These are phyloP conservation scores for Alternaria infectoria DNA, from an alignment of 2,329 filamentous ascomycete species.

Conservation along the genomic window DNA sequence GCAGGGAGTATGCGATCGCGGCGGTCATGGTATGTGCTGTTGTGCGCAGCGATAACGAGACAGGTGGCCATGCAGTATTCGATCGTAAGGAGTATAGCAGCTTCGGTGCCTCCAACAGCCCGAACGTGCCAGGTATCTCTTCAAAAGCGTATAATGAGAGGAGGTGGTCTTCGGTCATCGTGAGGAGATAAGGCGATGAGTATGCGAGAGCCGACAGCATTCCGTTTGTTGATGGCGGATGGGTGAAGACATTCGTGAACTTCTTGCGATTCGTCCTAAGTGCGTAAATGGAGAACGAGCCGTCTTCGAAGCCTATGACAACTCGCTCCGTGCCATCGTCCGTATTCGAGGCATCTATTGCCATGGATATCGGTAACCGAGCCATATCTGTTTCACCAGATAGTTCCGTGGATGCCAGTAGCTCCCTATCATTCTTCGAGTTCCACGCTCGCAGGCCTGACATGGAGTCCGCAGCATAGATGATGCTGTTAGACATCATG, in stretches of 20 bases:
- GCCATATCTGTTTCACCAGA: conserved; percentile 18
- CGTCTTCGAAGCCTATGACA: conserved; percentile 47
- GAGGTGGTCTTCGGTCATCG: conserved; percentile 75
- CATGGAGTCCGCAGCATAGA: conserved; percentile 74
- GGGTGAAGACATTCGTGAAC: conserved; percentile 62
- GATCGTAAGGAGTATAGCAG: conserved; percentile 81
- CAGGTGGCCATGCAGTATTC: conserved; percentile 76
- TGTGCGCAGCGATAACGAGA: conserved; percentile 82
- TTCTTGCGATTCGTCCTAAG: conserved; percentile 56
- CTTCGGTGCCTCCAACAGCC: conserved; percentile 53
- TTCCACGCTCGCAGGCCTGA: conserved; percentile 82
- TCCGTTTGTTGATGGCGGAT: conserved; percentile 68
- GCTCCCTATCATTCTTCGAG: conserved; percentile 63
- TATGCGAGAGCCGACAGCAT: conserved; percentile 74
- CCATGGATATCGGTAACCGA: conserved; percentile 65
- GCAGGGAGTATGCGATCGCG: conserved; percentile 85
- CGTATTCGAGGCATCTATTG: conserved; percentile 60
- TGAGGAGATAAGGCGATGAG: conserved; percentile 76
- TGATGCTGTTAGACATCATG: conserved; percentile 76
- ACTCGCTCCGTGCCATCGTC: conserved; percentile 39
- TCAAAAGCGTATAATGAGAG: conserved; percentile 77
- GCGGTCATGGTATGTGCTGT: conserved; percentile 71
- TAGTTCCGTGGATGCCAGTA: conserved; percentile 60
- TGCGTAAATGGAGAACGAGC: conserved; percentile 69
- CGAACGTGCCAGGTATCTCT: conserved; percentile 12